These are phyloP conservation scores for Ophiosphaerella korrae DNA, from an alignment of 2,329 filamentous ascomycete species.

Conservation along the genomic window DNA sequence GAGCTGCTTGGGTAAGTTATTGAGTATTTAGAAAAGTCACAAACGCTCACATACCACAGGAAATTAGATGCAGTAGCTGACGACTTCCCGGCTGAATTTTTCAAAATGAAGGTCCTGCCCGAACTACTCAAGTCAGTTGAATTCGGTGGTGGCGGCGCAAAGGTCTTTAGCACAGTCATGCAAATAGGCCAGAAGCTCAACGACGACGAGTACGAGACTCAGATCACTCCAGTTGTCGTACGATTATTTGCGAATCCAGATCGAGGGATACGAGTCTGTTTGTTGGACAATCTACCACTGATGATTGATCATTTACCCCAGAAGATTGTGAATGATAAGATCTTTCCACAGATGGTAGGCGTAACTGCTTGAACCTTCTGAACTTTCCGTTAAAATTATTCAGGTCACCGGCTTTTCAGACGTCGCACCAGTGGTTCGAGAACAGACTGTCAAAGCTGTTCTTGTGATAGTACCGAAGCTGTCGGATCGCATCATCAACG, in stretches of 20 bases:
- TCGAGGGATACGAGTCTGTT: conserved; percentile 85
- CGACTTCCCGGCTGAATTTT: conserved; percentile 97
- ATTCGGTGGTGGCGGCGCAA: conserved; percentile 92
- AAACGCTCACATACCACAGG: conserved; percentile 39
- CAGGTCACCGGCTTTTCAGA: conserved; percentile 95
- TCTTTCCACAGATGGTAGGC: conserved; percentile 86
- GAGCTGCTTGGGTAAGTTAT: conserved; percentile 70
- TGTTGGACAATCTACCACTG: conserved; percentile 83
- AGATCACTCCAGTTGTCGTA: conserved; percentile 83
- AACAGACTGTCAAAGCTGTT: conserved; percentile 95
- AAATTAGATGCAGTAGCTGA: conserved; percentile 86
- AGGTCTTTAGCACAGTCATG: conserved; percentile 85
- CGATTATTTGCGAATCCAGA: conserved; percentile 90
- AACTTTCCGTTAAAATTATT: conserved; percentile 29
- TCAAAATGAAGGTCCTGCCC: conserved; percentile 94
- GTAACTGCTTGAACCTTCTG: accelerated
- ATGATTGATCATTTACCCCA: conserved; percentile 92
- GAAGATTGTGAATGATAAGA: conserved; percentile 91
- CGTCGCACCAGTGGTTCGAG: conserved; percentile 84
- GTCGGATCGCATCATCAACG: conserved; percentile 90
- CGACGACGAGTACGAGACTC: conserved; percentile 85
- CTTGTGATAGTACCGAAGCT: conserved; percentile 86
- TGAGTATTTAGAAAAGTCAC: background rate
- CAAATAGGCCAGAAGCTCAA: conserved; percentile 88
- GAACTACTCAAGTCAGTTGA: conserved; percentile 99